Evolutionary conservation across 2,329 filamentous ascomycete species (phyloP), one percentile per base, ranked within the genome.

Genomic region (Trichoderma sp.): DNA sequence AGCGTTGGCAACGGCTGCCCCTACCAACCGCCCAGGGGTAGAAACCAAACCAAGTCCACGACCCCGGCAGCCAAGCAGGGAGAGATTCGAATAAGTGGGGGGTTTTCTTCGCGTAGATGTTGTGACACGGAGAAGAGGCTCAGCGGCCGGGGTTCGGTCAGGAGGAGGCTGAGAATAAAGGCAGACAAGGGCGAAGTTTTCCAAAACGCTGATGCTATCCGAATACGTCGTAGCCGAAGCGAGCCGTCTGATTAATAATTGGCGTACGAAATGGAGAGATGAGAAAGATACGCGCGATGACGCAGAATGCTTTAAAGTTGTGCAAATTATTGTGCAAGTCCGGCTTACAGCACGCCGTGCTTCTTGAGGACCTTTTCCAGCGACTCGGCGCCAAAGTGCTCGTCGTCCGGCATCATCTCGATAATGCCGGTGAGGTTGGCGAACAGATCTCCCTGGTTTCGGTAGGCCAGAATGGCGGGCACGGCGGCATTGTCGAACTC

Each of bases 401-500:
- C 85, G 39, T 88, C 84, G 43, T 88, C 85, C 1, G 93, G 92
- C 55, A 97, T 90, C 83, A 95, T 90, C 73, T 93, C 88, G 68
- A 96, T 86, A 59, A 98, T 84, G 63, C 94, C 93, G 0, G 95
- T 91, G 60, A 98, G 81, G 72, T 93, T 96, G 69, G 92, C 91
- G 71, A 98, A 93, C 69, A 97, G 88, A 69, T 98, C 93, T 61
- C 93, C 93, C 73, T 89, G 87, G 72, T 89, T 91, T 66, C 88
- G 88, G 80, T 99, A 99, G 12, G 91, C 94, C 56, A 98, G 82
- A 44, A 98, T 82, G 4, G 95, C 92, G 0, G 95, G 95, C 2
- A 97, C 90, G 52, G 90, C 89, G 39, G 93, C 90, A 66, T 90
- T 87, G 75, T 97, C 92, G 82, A 98, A 97, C 76, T 98, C 93